Conservation (phyloP, 805 yeast species). For the Zygoascus biomembranicola region DNA sequence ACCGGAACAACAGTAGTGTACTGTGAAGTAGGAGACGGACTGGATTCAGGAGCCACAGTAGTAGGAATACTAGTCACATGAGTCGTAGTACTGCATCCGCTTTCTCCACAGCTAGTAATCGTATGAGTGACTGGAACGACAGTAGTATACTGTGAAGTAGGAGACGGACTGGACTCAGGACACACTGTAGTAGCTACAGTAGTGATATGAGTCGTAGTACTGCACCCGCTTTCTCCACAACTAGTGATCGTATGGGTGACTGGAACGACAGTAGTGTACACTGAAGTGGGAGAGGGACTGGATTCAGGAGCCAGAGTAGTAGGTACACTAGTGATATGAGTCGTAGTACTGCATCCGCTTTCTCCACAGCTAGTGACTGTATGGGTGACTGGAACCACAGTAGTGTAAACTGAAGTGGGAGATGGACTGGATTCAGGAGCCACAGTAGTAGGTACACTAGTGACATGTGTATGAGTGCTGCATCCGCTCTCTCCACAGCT, state of each 20-base stretch:
- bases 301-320: neutral
- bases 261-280: neutral
- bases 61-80: neutral
- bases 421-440: neutral
- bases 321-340: neutral
- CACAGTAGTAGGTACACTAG: neutral
- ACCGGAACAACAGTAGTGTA: neutral
- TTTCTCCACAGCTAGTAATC: neutral
- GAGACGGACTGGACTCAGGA: neutral
- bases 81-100: neutral
- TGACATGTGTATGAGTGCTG: neutral
- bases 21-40: neutral
- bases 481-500: constrained; percentile 1
- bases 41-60: neutral
- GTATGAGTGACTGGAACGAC: neutral
- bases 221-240: neutral
- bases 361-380: neutral
- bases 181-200: neutral
- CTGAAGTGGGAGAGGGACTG: neutral
- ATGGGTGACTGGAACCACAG: neutral
- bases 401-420: neutral
- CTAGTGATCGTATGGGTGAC: neutral
- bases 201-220: neutral
- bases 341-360: neutral
- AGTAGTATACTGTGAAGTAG: neutral